Evolutionary conservation across 305 asterid genomes (phyloP), one percentile per base, ranked within the genome.

Genomic region (Nicotiana rustica): DNA sequence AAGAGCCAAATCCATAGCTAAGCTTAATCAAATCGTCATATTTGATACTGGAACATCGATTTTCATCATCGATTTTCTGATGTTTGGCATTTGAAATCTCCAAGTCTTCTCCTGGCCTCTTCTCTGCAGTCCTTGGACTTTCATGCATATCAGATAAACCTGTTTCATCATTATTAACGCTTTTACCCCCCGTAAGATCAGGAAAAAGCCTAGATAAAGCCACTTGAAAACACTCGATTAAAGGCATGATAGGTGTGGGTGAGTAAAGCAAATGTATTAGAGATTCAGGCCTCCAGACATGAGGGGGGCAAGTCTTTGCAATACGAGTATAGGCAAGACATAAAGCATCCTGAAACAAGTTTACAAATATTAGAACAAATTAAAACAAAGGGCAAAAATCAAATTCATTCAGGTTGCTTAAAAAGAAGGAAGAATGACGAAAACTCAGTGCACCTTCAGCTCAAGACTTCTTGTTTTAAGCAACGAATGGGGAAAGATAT

Each of bases 241-340:
- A 87, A 82, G 87, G 92, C 41, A 77, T 82, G 85, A 31, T 38
- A 66, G 95, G 88, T 81, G 78, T 84, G 65, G 93, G 77, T 82
- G 95, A 92, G 88, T 89, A 85, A 89, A 96, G 97, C 87, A 92
- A 78, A 84, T 61, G 77, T 81, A 94, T 86, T 52, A 95, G 95
- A 87, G 88, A 86, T 88, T 94, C 98, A 12, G 97, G 99, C 90
- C 85, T 93, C 99, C 98, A 94, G 81, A 88, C 62, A 90, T 84
- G 90, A 84, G 92, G 91, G 66, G 97, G 93, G 85, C 98, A 96
- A 66, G 84, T 79, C 85, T 89, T 90, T 82, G 89, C 94, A 73
- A 93, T 91, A 86, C 98, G 92, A 81, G 89, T 86, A 86, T 94
- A 94, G 66, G 96, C 95, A 90, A 87, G 84, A 84, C 96, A 91